A percentile compares a stretch with the other conserved stretches of the same genome.
Conservation (phyloP, 306 rosid genomes). For the Cercis canadensis region DNA sequence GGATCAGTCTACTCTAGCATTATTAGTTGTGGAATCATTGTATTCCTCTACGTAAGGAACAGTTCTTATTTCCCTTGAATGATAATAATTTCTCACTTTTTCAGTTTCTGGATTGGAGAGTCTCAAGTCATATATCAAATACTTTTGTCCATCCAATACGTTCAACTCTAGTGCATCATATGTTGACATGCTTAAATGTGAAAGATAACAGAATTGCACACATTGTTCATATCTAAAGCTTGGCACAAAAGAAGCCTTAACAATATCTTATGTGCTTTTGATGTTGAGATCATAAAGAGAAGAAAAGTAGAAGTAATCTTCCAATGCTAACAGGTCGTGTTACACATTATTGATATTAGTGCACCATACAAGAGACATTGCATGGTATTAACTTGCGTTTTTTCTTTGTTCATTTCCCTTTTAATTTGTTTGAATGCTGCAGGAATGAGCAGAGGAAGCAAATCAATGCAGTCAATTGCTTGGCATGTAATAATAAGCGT, state of each 20-base stretch:
- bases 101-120: neutral
- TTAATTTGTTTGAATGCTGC: slow-evolving; percentile 1
- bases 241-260: too few relatives aligned
- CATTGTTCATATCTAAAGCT: too few relatives aligned
- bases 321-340: neutral
- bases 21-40: too few relatives aligned
- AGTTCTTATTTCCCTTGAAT: neutral
- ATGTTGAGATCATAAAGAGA: too few relatives aligned
- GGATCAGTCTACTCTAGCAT: too few relatives aligned
- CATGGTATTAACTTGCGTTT: too few relatives aligned
- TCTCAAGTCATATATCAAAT: neutral
- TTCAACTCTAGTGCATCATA: neutral
- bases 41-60: too few relatives aligned
- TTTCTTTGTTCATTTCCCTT: too few relatives aligned
- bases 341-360: neutral
- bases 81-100: neutral
- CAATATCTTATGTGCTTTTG: too few relatives aligned
- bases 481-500: slow-evolving; percentile 4
- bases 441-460: slow-evolving; percentile 1
- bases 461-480: neutral
- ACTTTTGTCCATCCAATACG: neutral
- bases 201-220: too few relatives aligned
- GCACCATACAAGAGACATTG: neutral
- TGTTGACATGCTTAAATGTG: too few relatives aligned
- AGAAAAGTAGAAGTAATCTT: too few relatives aligned